Conservation (phyloP, 768 basidiomycete genomes). For the Lactarius vividus region DNA sequence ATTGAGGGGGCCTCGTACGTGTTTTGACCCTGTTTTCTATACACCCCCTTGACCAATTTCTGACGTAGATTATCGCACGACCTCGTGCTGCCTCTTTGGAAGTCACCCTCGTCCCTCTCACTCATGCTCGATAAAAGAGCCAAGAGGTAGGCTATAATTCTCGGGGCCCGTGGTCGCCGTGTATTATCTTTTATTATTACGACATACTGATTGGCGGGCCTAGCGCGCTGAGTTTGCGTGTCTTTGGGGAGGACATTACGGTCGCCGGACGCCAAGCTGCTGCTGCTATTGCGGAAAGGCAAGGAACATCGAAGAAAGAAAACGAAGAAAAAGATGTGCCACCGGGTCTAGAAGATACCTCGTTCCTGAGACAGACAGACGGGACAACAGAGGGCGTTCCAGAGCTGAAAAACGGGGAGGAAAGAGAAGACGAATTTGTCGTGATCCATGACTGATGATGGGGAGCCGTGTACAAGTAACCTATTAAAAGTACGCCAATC, state of each 20-base stretch:
- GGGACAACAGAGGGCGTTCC: not conserved
- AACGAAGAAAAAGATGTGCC: not conserved
- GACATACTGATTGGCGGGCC: slow-evolving; percentile 1
- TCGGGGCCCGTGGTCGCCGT: not conserved
- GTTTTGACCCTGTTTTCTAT: not conserved
- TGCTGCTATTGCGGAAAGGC: slow-evolving; percentile 29
- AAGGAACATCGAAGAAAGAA: slow-evolving; percentile 12
- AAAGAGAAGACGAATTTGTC: not conserved
- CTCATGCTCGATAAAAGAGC: slow-evolving; percentile 97
- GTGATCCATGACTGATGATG: not conserved
- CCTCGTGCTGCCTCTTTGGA: slow-evolving; percentile 93
- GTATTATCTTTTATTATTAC: slow-evolving; percentile 6
- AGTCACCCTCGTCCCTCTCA: slow-evolving; percentile 79
- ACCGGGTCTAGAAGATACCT: not conserved
- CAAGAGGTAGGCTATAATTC: slow-evolving; percentile 62
- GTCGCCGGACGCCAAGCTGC: slow-evolving; percentile 41
- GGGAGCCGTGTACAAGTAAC: not conserved
- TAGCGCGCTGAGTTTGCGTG: slow-evolving; percentile 83
- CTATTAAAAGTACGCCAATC: no score
- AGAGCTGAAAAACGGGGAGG: not conserved
- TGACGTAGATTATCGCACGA: slow-evolving; percentile 64
- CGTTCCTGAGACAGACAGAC: not conserved
- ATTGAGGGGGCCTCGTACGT: slow-evolving; percentile 55
- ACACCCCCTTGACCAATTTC: not conserved
- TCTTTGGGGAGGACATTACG: slow-evolving; percentile 81